phyloP scores from a whole-genome alignment of 345 rosid species.

The Conringia planisiliqua region DNA sequence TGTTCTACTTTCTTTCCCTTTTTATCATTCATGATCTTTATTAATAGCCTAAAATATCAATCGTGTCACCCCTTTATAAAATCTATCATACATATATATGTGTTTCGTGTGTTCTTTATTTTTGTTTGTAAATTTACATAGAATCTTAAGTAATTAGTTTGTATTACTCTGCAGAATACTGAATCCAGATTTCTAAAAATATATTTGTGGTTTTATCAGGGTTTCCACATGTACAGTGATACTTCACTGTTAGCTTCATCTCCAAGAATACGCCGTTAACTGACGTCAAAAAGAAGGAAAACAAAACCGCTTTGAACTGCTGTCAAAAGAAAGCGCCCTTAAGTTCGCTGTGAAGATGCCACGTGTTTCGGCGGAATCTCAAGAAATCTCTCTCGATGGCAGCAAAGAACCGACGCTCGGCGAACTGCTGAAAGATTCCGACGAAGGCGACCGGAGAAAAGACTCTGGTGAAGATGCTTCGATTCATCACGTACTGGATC shows the following conservation, averaged over 20 bases:
- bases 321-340: not conserved
- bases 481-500: slow-evolving; percentile 40
- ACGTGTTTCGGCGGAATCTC: slow-evolving; percentile 20
- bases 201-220: slow-evolving; percentile 15
- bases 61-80: not conserved
- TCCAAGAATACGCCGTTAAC: not conserved
- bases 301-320: not conserved
- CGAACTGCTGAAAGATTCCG: slow-evolving; percentile 56
- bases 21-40: not conserved
- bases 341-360: slow-evolving; percentile 15
- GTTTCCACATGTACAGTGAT: not conserved
- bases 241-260: slow-evolving; percentile 4
- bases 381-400: not conserved
- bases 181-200: slow-evolving; percentile 6
- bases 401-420: slow-evolving; percentile 53
- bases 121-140: not conserved
- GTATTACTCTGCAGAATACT: not conserved
- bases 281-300: too few species aligned
- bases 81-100: not conserved
- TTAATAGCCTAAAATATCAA: not conserved
- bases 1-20: not conserved
- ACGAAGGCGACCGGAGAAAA: slow-evolving; percentile 44
- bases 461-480: slow-evolving; percentile 56
- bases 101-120: not conserved
- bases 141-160: not conserved